Conservation (phyloP, 2,329 filamentous ascomycete genomes). For the Biscogniauxia marginata region DNA sequence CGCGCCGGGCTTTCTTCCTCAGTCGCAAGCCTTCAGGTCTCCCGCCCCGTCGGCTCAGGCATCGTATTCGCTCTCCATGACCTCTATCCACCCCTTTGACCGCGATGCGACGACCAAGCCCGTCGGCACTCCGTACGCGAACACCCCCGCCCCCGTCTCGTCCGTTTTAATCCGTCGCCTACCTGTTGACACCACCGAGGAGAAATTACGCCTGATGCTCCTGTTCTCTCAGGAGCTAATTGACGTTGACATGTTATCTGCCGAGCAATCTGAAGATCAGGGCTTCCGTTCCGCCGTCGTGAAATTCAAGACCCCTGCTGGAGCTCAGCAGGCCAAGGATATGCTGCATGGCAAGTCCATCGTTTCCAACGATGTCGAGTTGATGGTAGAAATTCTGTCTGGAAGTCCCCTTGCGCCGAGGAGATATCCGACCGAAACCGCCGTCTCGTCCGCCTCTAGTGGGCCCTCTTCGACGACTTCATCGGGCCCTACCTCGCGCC, state of each 20-base stretch:
- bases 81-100: slow-evolving; percentile 37
- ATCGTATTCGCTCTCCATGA: slow-evolving; percentile 34
- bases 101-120: slow-evolving; percentile 41
- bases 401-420: slow-evolving; percentile 39
- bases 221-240: slow-evolving; percentile 57
- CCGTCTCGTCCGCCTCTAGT: slow-evolving; percentile 40
- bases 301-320: slow-evolving; percentile 51
- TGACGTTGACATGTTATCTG: slow-evolving; percentile 49
- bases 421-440: slow-evolving; percentile 52
- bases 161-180: slow-evolving; percentile 54
- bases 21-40: slow-evolving; percentile 40
- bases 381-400: slow-evolving; percentile 61
- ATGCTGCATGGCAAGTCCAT: slow-evolving; percentile 57
- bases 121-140: slow-evolving; percentile 39
- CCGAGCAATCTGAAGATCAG: slow-evolving; percentile 48
- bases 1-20: slow-evolving; percentile 42
- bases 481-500: slow-evolving; percentile 47
- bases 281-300: slow-evolving; percentile 53
- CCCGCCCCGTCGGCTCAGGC: slow-evolving; percentile 31
- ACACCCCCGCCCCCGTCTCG: slow-evolving; percentile 35
- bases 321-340: slow-evolving; percentile 55
- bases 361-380: slow-evolving; percentile 47
- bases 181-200: slow-evolving; percentile 52
- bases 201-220: slow-evolving; percentile 56
- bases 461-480: slow-evolving; percentile 43